phyloP scores from a whole-genome alignment of 768 basidiomycete genomes.

The Lyophyllum shimeji region DNA sequence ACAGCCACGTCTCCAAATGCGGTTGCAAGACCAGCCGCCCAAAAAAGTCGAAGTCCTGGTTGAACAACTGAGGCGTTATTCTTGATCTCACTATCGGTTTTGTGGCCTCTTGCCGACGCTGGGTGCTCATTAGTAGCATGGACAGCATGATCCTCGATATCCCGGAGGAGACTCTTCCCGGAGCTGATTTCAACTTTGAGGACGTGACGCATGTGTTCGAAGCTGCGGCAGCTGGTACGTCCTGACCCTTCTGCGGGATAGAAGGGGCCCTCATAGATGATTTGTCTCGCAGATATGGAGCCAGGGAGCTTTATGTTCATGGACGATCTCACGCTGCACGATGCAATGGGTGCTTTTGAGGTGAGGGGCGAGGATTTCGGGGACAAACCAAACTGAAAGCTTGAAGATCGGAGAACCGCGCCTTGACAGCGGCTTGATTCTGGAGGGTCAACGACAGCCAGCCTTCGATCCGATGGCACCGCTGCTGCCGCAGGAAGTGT shows the following conservation, averaged over 20 bases:
- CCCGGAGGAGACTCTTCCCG: constrained; percentile 42
- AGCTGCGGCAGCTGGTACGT: constrained; percentile 61
- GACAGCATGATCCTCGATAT: constrained; percentile 11
- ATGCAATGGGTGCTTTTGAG: constrained; percentile 95
- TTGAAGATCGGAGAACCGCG: constrained; percentile 85
- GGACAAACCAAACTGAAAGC: constrained; percentile 11
- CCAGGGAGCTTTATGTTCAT: constrained; percentile 63
- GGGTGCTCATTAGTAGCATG: constrained; percentile 6
- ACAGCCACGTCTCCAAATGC: constrained; percentile 20
- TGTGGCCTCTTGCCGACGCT: background rate
- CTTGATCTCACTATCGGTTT: background rate
- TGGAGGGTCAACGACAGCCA: constrained; percentile 38
- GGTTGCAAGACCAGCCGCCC: background rate
- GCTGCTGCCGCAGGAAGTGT: constrained; percentile 76
- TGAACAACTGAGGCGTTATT: background rate
- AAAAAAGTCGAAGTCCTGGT: background rate
- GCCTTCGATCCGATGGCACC: constrained; percentile 64
- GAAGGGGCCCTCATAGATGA: background rate
- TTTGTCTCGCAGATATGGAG: constrained; percentile 50
- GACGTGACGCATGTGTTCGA: constrained; percentile 64
- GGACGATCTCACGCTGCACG: constrained; percentile 71
- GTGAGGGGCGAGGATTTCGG: constrained; percentile 34
- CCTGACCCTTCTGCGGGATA: background rate
- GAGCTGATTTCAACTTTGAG: constrained; percentile 54
- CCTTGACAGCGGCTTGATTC: constrained; percentile 77